Evolutionary conservation across 2,329 filamentous ascomycete genomes (phyloP), one percentile per base, ranked within the genome.

Genomic region (Phialocephala subalpina): DNA sequence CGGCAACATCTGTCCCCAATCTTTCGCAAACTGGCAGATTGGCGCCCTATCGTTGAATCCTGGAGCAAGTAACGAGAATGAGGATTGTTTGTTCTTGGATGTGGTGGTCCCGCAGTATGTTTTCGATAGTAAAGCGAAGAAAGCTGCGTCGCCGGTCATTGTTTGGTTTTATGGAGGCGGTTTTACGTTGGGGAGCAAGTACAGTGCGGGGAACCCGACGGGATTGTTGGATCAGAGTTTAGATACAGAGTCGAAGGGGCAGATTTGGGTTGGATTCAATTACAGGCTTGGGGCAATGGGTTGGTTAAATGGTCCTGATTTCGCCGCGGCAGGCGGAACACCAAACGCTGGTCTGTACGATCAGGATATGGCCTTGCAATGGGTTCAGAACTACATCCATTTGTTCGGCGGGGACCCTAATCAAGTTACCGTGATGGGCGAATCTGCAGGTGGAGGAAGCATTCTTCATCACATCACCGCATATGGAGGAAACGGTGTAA

Each of bases 261-360:
- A 55, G 52, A 35, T 60, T 25, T 49, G n/a, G 22, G 40, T 47
- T 16, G 62, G 68, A 35, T 57, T 88, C 73, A 85, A 85, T 76
- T 87, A 91, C 75, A 82, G 90, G 5, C 83, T 91, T 47, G 86
- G 87, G 3, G 83, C 86, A 1, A 79, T 92, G 73, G 91, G 91
- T 0, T 93, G 94, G 77, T 77, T 92, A 56, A 82, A 85, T 25
- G 87, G 85, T 80, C 0, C 25, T 14, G 56, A 53, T 11, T 42
- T 58, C n/a, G 80, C 73, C 22, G 74, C 82, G 33, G 78, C 81
- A 55, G 71, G 35, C 6, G 71, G 35, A 7, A 20, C 47, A 3
- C 75, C 81, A 6, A 86, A 86, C 70, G 80, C 80, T 9, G 84
- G 79, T 2, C 74, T 86, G 0, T 77, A 81, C 64, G 84, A 87